These are phyloP conservation scores for Ephemerocybe angulata DNA, from an alignment of 768 basidiomycete genomes.

Conservation along the genomic window DNA sequence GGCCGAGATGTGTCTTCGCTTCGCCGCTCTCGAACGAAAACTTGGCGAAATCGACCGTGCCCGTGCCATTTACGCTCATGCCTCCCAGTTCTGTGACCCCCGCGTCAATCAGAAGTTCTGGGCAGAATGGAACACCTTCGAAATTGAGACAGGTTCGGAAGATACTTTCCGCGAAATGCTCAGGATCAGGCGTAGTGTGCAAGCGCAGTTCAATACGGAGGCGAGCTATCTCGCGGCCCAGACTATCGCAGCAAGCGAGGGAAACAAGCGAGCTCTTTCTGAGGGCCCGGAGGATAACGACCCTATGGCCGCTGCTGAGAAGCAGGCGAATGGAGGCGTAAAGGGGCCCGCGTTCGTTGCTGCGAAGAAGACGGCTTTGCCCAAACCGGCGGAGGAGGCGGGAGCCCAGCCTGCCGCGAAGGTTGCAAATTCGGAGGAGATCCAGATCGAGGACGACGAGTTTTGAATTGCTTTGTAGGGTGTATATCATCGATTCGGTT, in stretches of 20 bases:
- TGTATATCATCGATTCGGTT: too few relatives aligned
- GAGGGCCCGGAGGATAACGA: constrained; percentile 48
- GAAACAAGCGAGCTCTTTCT: constrained; percentile 39
- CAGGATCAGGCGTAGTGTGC: constrained; percentile 95
- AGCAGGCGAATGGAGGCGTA: constrained; percentile 45
- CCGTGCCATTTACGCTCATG: constrained; percentile 93
- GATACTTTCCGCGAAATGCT: constrained; percentile 97
- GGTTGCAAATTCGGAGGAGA: constrained; percentile 70
- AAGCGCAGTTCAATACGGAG: constrained; percentile 98
- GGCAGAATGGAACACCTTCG: constrained; percentile 95
- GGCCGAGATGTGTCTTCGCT: constrained; percentile 96
- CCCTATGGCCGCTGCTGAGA: constrained; percentile 86
- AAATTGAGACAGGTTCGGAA: constrained; percentile 97
- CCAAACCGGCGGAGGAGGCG: constrained; percentile 35
- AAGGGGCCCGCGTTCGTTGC: constrained; percentile 77
- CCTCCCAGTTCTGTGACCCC: constrained; percentile 98
- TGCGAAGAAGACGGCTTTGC: constrained; percentile 53
- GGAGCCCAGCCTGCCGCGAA: constrained; percentile 27
- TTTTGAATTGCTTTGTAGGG: constrained; percentile 9
- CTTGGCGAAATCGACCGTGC: constrained; percentile 98
- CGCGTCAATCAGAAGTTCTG: constrained; percentile 90
- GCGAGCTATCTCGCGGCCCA: constrained; percentile 91
- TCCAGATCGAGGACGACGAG: constrained; percentile 85
- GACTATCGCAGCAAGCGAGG: constrained; percentile 68
- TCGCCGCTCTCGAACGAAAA: constrained; percentile 93